These are phyloP conservation scores for Xylariaceae sp. DNA, from an alignment of 2,329 filamentous ascomycete species.

Conservation along the genomic window DNA sequence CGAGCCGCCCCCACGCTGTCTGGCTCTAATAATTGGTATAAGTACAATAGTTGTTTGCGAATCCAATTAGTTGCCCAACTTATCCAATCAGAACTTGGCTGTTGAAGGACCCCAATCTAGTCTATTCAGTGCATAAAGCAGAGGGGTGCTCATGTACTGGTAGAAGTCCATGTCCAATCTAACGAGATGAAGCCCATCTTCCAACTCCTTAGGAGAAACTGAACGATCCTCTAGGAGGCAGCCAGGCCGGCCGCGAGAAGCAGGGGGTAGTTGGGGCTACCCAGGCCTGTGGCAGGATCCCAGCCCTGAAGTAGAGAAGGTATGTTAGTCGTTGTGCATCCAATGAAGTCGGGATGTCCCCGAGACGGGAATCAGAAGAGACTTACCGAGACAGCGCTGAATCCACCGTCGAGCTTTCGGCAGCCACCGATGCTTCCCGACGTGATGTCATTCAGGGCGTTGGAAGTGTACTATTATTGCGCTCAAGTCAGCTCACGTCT, in stretches of 20 bases:
- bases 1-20: too few relatives aligned
- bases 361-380: background rate
- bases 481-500: background rate
- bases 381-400: slow-evolving; percentile 5
- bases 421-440: slow-evolving; percentile 3
- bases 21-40: too few relatives aligned
- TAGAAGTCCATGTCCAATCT: too few relatives aligned
- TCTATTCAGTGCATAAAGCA: too few relatives aligned
- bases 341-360: background rate
- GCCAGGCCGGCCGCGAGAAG: slow-evolving; percentile 3
- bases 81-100: too few relatives aligned
- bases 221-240: too few relatives aligned
- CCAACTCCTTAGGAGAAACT: too few relatives aligned
- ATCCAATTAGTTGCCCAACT: too few relatives aligned
- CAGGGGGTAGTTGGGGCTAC: slow-evolving; percentile 4
- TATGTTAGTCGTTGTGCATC: background rate
- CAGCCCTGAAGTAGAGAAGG: slow-evolving; percentile 4
- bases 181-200: too few relatives aligned
- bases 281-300: slow-evolving; percentile 5
- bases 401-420: slow-evolving; percentile 1
- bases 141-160: too few relatives aligned
- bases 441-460: slow-evolving; percentile 3
- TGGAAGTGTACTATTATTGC: slow-evolving; percentile 2
- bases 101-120: too few relatives aligned
- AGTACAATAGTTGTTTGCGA: too few relatives aligned